Percentiles rank a stretch among this genome's conserved stretches.
These are phyloP conservation scores for Coemansia sp. DNA, from an alignment of 192 early-diverging fungal species.

Conservation along the genomic window DNA sequence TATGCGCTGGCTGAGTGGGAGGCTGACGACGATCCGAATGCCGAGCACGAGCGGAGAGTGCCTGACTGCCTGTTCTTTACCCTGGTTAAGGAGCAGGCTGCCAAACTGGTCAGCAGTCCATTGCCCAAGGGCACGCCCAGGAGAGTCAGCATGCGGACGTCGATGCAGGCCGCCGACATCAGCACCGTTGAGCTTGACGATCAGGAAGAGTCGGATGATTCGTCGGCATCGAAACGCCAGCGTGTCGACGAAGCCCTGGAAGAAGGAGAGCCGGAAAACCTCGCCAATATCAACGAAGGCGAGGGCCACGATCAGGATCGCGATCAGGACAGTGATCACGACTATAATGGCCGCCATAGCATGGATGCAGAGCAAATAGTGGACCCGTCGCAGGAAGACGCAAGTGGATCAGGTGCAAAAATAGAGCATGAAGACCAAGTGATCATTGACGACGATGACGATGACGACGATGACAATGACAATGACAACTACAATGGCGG, in stretches of 20 bases:
- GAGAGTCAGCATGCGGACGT: slow-evolving; percentile 9
- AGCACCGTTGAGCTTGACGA: not conserved
- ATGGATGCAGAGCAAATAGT: no score
- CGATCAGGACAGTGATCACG: not conserved
- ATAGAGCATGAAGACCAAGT: not conserved
- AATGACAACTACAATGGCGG: no score
- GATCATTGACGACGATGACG: not conserved
- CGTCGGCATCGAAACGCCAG: slow-evolving; percentile 25
- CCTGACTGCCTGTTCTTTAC: slow-evolving; percentile 51
- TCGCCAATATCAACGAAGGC: not conserved
- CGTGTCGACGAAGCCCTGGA: slow-evolving; percentile 12
- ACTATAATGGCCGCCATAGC: no score
- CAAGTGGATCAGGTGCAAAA: no score
- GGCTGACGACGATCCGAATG: slow-evolving; percentile 46
- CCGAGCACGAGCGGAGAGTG: slow-evolving; percentile 39
- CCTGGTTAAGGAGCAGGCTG: not conserved
- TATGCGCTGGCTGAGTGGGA: slow-evolving; percentile 53
- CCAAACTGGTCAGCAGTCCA: slow-evolving; percentile 6
- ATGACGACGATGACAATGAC: not conserved
- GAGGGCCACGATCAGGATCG: not conserved
- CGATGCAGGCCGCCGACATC: not conserved
- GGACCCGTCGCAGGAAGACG: no score
- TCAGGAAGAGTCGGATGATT: slow-evolving; percentile 11
- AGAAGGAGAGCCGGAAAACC: not conserved
- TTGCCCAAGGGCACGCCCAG: slow-evolving; percentile 13